Percentiles rank a stretch among this genome's conserved stretches.
These are phyloP conservation scores for Mortierella sp. DNA, from an alignment of 371 early-diverging fungal species.

Conservation along the genomic window DNA sequence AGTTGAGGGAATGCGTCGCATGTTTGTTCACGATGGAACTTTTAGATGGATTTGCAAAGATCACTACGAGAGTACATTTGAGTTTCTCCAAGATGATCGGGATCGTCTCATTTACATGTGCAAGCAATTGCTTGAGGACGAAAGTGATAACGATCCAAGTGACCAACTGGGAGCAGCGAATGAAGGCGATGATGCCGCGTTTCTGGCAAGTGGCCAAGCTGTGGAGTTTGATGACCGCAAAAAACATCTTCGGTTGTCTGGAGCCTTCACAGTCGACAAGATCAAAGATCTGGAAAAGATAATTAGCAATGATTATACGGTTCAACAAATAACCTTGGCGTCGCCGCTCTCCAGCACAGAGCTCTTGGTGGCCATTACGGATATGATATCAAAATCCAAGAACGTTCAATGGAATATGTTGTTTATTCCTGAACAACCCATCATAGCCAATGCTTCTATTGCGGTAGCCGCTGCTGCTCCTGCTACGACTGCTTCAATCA, in stretches of 20 bases:
- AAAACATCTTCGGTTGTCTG: conserved; percentile 19
- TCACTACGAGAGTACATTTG: conserved; percentile 23
- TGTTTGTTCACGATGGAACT: conserved; percentile 21
- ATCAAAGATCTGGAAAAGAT: conserved; percentile 1
- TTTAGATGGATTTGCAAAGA: conserved; percentile 24
- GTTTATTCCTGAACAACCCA: background rate
- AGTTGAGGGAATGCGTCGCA: conserved; percentile 20
- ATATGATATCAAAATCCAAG: conserved; percentile 16
- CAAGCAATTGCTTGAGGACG: conserved; percentile 21
- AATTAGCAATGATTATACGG: conserved; percentile 5
- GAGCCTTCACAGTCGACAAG: background rate
- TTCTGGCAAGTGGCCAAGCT: background rate
- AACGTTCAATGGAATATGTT: conserved; percentile 9
- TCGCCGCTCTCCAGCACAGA: conserved; percentile 1
- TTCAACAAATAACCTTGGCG: conserved; percentile 21
- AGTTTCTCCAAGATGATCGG: conserved; percentile 16
- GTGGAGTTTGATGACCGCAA: conserved; percentile 21
- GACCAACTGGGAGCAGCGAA: background rate
- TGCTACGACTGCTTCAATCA: background rate
- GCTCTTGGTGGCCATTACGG: conserved; percentile 11
- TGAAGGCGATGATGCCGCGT: background rate
- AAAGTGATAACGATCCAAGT: background rate
- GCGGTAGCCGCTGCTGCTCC: background rate
- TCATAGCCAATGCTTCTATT: background rate
- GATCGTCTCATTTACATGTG: conserved; percentile 11